Conservation (phyloP, 192 early-diverging fungal genomes). For the Backusella sp. region DNA sequence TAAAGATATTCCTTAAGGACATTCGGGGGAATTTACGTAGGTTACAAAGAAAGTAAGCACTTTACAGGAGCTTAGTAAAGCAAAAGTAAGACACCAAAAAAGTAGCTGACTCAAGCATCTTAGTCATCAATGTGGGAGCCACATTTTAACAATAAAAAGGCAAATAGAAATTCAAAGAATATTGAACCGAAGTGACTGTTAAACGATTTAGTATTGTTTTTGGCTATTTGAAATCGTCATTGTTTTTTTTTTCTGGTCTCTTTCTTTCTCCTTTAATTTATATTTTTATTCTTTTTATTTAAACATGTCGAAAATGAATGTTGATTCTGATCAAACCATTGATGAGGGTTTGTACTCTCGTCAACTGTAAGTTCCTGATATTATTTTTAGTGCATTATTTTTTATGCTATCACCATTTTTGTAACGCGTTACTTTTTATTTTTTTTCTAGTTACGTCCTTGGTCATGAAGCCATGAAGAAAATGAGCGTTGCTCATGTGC, state of each 20-base stretch:
- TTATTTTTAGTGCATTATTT: background rate
- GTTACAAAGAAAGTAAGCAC: background rate
- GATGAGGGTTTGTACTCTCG: conserved; percentile 98
- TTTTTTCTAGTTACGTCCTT: conserved; percentile 74
- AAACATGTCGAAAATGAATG: conserved; percentile 25
- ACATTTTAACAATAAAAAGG: background rate
- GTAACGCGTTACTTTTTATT: background rate
- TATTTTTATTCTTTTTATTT: background rate
- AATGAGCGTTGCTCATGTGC: conserved; percentile 94
- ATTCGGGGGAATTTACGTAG: background rate
- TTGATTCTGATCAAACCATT: conserved; percentile 62
- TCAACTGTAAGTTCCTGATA: conserved; percentile 80
- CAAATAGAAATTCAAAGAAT: background rate
- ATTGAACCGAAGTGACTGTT: background rate
- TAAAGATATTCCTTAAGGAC: background rate
- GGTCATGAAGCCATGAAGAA: conserved; percentile 97
- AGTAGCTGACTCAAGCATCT: background rate
- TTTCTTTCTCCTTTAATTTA: background rate
- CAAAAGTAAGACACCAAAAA: background rate
- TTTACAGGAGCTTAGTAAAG: background rate
- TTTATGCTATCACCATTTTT: background rate
- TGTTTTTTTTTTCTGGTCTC: background rate
- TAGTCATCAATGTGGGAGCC: background rate
- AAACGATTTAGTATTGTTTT: background rate
- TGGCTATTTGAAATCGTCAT: background rate